Percentiles rank a stretch among this genome's conserved stretches.
Conservation (phyloP, 2,329 filamentous ascomycete species). For the Calonectria crousiana region DNA sequence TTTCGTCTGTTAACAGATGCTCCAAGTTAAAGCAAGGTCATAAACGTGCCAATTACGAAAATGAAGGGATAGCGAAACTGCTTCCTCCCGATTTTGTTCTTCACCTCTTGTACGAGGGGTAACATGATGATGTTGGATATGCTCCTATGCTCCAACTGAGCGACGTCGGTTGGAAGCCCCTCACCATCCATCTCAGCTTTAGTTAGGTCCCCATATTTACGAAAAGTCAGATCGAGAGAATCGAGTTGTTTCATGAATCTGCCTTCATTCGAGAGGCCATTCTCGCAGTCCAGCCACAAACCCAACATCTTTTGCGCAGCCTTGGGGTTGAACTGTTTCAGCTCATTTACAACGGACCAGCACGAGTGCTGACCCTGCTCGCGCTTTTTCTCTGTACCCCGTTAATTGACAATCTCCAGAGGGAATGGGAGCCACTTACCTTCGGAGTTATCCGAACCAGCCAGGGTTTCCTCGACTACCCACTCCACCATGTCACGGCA, state of each 20-base stretch:
- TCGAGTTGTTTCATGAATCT: neutral
- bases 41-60: neutral
- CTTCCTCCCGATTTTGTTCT: neutral
- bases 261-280: neutral
- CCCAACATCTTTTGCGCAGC: neutral
- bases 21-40: neutral
- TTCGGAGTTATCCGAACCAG: neutral
- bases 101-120: neutral
- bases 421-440: neutral
- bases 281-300: neutral
- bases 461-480: neutral
- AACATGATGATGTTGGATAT: neutral
- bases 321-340: neutral
- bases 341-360: neutral
- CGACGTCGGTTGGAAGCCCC: neutral
- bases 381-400: neutral
- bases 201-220: neutral
- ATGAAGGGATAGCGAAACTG: neutral
- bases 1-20: neutral
- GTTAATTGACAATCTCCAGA: neutral
- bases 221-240: neutral
- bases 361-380: neutral
- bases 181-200: neutral
- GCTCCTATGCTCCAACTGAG: neutral
- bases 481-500: neutral